Conservation (phyloP, 2,329 filamentous ascomycete genomes). For the Talaromyces sp. region DNA sequence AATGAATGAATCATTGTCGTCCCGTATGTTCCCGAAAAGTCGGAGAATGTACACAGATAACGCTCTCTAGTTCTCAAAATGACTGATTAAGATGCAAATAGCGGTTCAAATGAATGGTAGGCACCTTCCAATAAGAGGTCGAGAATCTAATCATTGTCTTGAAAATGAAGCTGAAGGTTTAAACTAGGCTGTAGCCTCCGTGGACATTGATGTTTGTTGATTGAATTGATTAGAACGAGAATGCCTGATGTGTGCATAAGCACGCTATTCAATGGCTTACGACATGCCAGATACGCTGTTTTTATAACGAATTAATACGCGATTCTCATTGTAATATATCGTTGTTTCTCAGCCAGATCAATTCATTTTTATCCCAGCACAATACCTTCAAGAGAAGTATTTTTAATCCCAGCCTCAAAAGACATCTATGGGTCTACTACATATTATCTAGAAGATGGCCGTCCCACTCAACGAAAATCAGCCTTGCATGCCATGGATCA, state of each 20-base stretch:
- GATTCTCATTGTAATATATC: not conserved
- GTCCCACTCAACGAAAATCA: not conserved
- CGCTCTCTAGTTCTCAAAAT: not conserved
- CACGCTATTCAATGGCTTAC: not conserved
- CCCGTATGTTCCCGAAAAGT: slow-evolving; percentile 3
- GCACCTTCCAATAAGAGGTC: not conserved
- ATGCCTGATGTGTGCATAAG: not conserved
- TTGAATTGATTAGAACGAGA: not conserved
- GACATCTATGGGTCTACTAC: not conserved
- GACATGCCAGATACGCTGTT: not conserved
- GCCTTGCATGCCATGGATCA: not conserved
- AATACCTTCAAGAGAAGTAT: not conserved
- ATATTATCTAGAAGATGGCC: not conserved
- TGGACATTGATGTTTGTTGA: not conserved
- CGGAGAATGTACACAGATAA: not conserved
- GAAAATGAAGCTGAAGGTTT: not conserved
- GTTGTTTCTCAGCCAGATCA: not conserved
- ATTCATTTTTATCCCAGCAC: not conserved
- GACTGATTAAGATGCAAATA: not conserved
- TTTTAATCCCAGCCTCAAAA: not conserved
- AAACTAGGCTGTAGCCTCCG: not conserved
- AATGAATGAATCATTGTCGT: not conserved
- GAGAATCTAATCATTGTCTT: not conserved
- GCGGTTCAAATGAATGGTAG: not conserved
- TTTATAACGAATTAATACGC: not conserved